phyloP scores from a whole-genome alignment of 768 basidiomycete species.

The Agaricus subrufescens region DNA sequence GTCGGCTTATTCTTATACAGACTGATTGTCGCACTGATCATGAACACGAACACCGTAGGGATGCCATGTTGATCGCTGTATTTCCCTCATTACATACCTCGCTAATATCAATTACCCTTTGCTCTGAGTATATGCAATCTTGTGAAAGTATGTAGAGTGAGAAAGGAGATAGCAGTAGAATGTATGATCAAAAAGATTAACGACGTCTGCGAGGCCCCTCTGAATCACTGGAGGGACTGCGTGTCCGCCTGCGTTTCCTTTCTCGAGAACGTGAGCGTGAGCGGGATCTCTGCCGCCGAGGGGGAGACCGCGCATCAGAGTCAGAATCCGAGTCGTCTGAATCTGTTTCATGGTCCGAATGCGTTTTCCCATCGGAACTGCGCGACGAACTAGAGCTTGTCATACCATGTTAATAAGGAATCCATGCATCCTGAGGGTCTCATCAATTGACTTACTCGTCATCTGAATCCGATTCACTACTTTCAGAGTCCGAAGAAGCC shows the following conservation, averaged over 20 bases:
- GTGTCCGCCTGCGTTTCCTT: conserved; percentile 14
- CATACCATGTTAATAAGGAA: background rate
- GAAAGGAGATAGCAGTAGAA: background rate
- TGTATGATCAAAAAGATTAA: background rate
- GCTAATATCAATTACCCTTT: background rate
- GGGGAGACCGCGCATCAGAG: conserved; percentile 28
- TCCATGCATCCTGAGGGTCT: background rate
- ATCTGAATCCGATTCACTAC: conserved; percentile 12
- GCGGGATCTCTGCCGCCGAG: conserved; percentile 24
- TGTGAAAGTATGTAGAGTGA: background rate
- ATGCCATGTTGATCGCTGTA: conserved; percentile 5
- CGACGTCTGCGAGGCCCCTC: conserved; percentile 2
- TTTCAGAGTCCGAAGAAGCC: conserved; percentile 22
- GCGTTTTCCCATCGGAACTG: conserved; percentile 36
- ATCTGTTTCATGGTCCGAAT: conserved; percentile 33
- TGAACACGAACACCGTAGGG: conserved; percentile 59
- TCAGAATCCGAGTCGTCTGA: conserved; percentile 37
- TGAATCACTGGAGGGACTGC: conserved; percentile 6
- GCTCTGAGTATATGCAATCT: background rate
- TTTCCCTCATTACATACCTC: conserved; percentile 2
- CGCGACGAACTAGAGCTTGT: too few species aligned
- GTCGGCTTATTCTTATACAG: conserved; percentile 25
- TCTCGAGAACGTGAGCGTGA: conserved; percentile 11
- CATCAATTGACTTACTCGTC: background rate
- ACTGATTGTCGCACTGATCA: conserved; percentile 84